phyloP scores from a whole-genome alignment of 129 eudicot genomes.

The Flaveria linearis region DNA sequence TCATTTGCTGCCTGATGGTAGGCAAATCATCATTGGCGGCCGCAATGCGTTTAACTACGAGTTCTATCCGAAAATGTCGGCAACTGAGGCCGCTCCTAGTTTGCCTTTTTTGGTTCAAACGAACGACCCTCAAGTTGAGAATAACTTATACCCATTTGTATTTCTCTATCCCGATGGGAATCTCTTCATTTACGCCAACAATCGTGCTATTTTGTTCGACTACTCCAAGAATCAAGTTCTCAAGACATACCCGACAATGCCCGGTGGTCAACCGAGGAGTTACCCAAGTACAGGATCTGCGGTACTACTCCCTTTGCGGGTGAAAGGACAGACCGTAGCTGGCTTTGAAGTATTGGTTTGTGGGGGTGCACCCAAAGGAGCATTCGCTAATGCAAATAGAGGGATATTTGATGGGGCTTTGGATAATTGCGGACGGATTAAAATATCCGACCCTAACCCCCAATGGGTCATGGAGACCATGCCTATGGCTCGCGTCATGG shows the following conservation, averaged over 20 bases:
- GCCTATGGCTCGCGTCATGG: slow-evolving; percentile 60
- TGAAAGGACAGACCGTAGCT: neutral
- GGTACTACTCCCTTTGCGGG: slow-evolving; percentile 28
- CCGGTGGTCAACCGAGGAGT: slow-evolving; percentile 49
- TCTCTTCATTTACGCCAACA: slow-evolving; percentile 75
- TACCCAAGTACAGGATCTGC: slow-evolving; percentile 36
- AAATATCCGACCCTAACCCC: slow-evolving; percentile 27
- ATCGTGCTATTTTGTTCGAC: slow-evolving; percentile 64
- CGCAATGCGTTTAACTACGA: slow-evolving; percentile 62
- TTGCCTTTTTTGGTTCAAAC: slow-evolving; percentile 59
- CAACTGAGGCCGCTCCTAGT: slow-evolving; percentile 20
- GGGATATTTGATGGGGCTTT: slow-evolving; percentile 26
- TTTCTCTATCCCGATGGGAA: slow-evolving; percentile 67
- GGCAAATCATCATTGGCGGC: slow-evolving; percentile 70
- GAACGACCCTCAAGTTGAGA: slow-evolving; percentile 55
- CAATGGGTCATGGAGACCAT: slow-evolving; percentile 52
- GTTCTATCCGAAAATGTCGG: slow-evolving; percentile 55
- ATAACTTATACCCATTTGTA: slow-evolving; percentile 82
- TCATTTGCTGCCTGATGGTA: slow-evolving; percentile 65
- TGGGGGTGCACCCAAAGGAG: slow-evolving; percentile 37
- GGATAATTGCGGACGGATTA: slow-evolving; percentile 30
- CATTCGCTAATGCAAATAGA: slow-evolving; percentile 22
- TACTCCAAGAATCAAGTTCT: slow-evolving; percentile 44
- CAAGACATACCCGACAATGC: slow-evolving; percentile 59
- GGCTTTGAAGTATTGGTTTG: slow-evolving; percentile 32